Base-by-base conservation (phyloP, 352 stramenopile genomes). In the Phytophthora chlamydospora region DNA sequence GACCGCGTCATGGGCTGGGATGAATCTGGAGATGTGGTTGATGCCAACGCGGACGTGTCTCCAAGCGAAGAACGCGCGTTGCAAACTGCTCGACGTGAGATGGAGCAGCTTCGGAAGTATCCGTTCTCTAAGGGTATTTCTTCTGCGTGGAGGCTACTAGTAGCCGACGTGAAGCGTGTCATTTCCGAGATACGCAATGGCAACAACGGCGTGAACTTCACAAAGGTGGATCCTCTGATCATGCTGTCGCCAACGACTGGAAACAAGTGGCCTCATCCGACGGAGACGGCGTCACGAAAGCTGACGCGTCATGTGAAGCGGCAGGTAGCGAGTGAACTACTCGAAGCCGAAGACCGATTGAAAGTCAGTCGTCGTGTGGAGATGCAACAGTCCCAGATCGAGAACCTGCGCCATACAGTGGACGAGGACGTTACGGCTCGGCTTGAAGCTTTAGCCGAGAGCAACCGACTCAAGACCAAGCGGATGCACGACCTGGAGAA, bases 401-500 rank as follows among this genome's bases (percentile, higher is more conserved):
- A 85, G 36, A 59, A 38, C 3, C 54, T 81, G 29, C 75, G 60
- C 8, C 54, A 66, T 17, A 68, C 68, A 13, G 41, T 85, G 9
- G 75, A 87, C 39, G 71, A 70, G 31, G 76, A 87, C 34, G 69
- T 91, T 4, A 58, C 72, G 12, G 38, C 71, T 42, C 73, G 77
- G 13, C 67, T 91, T 1, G 58, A 61, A 24, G 66, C 55, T 31
- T 52, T 91, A 14, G 68, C 86, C 6, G 75, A 85, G 41, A 85
- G 73, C 50, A 85, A 85, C 42, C 65, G 72, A 9, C 72, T 81
- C 5, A 91, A 91, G 58, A 72, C 72, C 12, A 51, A 67, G 48
- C 77, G 81, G 6, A 73, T 90, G 76, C 55, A 75, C 16, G 79
- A 87, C 21, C 76, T 91, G 55, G 80, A 91, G 43, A 66, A 62